Conservation (phyloP, 441 rosid species). For the Flueggea neowawraea region DNA sequence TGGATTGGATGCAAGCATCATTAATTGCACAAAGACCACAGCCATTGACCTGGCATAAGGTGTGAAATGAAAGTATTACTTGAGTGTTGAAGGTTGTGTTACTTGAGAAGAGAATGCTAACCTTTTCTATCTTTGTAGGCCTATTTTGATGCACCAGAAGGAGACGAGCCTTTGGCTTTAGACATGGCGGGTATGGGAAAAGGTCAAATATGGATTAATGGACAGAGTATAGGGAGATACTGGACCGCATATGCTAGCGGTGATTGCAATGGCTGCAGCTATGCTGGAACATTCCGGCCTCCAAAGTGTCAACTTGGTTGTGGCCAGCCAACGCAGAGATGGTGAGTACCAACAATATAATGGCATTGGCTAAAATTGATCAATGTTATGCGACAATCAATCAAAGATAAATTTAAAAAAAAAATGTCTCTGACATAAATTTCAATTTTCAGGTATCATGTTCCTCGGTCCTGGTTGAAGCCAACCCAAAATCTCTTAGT, state of each 20-base stretch:
- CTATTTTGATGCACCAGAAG: conserved; percentile 84
- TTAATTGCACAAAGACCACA: conserved; percentile 62
- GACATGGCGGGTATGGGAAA: conserved; percentile 98
- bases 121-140: conserved; percentile 39
- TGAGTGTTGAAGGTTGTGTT: background rate
- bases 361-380: background rate
- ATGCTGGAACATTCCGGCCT: conserved; percentile 73
- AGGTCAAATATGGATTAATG: conserved; percentile 98
- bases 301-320: conserved; percentile 85
- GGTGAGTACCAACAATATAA: conserved; percentile 26
- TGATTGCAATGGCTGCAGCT: conserved; percentile 71
- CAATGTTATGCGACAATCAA: no score
- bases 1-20: conserved; percentile 80
- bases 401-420: no score
- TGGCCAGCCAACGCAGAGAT: conserved; percentile 90
- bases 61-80: conserved; percentile 13
- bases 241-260: conserved; percentile 91
- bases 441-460: conserved; percentile 66
- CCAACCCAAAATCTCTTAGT: conserved; percentile 81
- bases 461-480: conserved; percentile 91
- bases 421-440: conserved; percentile 4
- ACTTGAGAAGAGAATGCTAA: background rate
- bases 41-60: conserved; percentile 98
- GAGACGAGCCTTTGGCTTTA: conserved; percentile 89
- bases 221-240: conserved; percentile 91